phyloP scores from a whole-genome alignment of 257 asterid genomes.

The Primulina huaijiensis region DNA sequence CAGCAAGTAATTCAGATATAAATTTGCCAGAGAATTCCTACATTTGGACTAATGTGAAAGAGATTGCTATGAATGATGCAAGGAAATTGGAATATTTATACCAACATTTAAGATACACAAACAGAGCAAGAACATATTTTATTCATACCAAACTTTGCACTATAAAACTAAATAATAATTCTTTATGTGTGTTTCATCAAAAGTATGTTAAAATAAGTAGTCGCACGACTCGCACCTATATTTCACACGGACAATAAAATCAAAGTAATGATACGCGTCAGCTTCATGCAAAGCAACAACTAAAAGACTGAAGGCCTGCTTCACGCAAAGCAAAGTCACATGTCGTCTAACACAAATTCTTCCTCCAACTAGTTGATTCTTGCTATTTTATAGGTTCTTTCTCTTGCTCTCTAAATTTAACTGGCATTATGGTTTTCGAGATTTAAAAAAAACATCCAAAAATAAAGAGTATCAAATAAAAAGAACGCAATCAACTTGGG shows the following conservation, averaged over 20 bases:
- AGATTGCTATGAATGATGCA: not conserved
- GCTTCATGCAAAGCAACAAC: not conserved
- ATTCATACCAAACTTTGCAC: no score
- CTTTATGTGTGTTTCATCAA: not conserved
- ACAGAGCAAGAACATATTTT: not conserved
- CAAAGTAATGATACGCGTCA: no score
- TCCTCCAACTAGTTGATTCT: not conserved
- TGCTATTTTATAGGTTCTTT: not conserved
- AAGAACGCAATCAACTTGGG: not conserved
- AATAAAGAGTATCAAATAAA: not conserved
- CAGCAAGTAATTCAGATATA: not conserved
- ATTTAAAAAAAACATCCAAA: not conserved
- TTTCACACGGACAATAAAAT: not conserved
- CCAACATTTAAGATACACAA: constrained; percentile 1
- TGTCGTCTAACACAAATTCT: not conserved
- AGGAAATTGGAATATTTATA: not conserved
- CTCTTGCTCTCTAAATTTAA: not conserved
- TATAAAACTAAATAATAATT: no score
- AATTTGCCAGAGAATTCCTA: not conserved
- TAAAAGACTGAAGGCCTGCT: not conserved
- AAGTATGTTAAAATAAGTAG: not conserved
- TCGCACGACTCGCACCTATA: not conserved
- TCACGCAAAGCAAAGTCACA: not conserved
- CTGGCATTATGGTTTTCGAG: not conserved
- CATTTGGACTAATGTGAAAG: not conserved